These are phyloP conservation scores for Juncus effusus DNA, from an alignment of 176 grass and related monocot genomes.

Conservation along the genomic window DNA sequence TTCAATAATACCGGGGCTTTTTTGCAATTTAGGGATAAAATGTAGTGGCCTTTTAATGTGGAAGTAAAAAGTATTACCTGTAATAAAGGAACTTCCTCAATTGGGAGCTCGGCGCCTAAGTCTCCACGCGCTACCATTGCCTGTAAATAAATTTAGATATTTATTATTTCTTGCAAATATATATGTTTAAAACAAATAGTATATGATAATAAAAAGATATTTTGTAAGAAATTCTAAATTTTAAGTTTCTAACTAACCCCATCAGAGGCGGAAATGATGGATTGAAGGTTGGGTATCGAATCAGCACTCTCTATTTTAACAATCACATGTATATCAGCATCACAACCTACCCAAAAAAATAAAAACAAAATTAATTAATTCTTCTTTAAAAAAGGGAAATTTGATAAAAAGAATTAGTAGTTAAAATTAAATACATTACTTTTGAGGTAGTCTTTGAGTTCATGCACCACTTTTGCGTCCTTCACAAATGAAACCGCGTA, in stretches of 20 bases:
- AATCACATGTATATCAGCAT: constrained; percentile 90
- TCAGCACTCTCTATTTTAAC: constrained; percentile 99
- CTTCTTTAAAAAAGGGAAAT: neutral
- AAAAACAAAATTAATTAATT: constrained; percentile 29
- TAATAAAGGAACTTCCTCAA: constrained; percentile 93
- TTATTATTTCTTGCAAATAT: constrained; percentile 31
- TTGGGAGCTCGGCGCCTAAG: constrained; percentile 97
- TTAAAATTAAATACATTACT: constrained; percentile 34
- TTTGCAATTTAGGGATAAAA: neutral
- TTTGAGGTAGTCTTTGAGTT: constrained; percentile 90
- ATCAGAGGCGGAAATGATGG: constrained; percentile 98
- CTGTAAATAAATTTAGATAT: constrained; percentile 48
- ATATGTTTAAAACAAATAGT: neutral
- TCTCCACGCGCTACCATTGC: constrained; percentile 98
- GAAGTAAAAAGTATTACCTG: constrained; percentile 42
- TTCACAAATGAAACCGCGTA: constrained; percentile 99
- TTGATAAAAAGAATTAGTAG: neutral
- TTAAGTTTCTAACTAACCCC: constrained; percentile 47
- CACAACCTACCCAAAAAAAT: constrained; percentile 49
- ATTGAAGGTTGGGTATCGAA: constrained; percentile 89
- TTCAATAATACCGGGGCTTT: neutral
- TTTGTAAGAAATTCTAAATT: neutral
- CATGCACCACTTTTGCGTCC: constrained; percentile 85
- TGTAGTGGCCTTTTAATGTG: neutral
- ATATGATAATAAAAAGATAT: constrained; percentile 11